Evolutionary conservation across 2,329 filamentous ascomycete species (phyloP).

Genomic region (Trichoderma arundinaceum): DNA sequence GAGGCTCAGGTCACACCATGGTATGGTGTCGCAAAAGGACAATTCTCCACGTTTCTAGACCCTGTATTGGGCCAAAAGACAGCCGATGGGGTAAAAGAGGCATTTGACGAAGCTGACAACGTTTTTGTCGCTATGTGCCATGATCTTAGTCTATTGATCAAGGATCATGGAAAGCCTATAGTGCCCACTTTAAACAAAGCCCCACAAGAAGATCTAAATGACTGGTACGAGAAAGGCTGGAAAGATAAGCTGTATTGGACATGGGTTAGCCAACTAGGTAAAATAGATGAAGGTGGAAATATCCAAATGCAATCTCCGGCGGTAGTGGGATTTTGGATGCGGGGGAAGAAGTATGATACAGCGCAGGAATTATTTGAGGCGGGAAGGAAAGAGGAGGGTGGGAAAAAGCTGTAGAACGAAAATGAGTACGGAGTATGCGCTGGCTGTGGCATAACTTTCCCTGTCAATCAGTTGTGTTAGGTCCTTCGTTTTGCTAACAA

Average conservation of each 20-base stretch:
- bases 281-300: conserved; percentile 1
- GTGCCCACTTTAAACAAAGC: conserved; percentile 11
- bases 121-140: conserved; percentile 12
- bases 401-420: too few species aligned
- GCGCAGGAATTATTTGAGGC: background rate
- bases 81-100: background rate
- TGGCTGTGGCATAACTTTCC: too few species aligned
- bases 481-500: too few species aligned
- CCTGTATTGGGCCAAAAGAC: background rate
- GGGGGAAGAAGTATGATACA: background rate
- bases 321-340: conserved; percentile 8
- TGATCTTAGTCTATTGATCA: conserved; percentile 5
- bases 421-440: too few species aligned
- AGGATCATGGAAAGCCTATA: background rate
- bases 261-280: conserved; percentile 9
- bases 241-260: conserved; percentile 18
- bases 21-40: background rate
- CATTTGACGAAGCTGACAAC: conserved; percentile 21
- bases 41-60: background rate
- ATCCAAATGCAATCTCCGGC: background rate
- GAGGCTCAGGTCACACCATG: conserved; percentile 1
- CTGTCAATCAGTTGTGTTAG: too few species aligned
- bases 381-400: background rate
- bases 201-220: conserved; percentile 10
- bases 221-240: conserved; percentile 23